phyloP scores from a whole-genome alignment of 2,329 filamentous ascomycete genomes.

The Phoma sp. region DNA sequence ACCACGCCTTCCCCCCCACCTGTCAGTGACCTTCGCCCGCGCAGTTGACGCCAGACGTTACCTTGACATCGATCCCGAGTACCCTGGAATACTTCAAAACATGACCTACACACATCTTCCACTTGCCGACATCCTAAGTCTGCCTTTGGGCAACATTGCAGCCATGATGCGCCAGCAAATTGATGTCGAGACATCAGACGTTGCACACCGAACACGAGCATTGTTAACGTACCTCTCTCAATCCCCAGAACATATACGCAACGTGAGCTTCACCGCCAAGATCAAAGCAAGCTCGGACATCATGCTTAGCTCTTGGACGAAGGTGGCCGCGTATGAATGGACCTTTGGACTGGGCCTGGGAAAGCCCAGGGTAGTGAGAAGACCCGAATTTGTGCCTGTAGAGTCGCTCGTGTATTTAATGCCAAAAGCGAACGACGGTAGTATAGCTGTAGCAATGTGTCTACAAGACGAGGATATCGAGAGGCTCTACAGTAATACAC shows the following conservation, averaged over 20 bases:
- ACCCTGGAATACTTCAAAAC: constrained; percentile 59
- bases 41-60: constrained; percentile 58
- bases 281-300: constrained; percentile 48
- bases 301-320: constrained; percentile 64
- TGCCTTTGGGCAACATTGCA: constrained; percentile 46
- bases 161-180: constrained; percentile 52
- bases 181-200: constrained; percentile 46
- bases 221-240: constrained; percentile 52
- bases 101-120: constrained; percentile 53
- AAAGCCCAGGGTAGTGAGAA: constrained; percentile 55
- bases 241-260: constrained; percentile 45
- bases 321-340: constrained; percentile 54
- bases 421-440: constrained; percentile 47
- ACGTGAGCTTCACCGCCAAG: constrained; percentile 42
- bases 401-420: constrained; percentile 60
- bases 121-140: constrained; percentile 35
- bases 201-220: constrained; percentile 45
- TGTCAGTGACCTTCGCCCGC: constrained; percentile 52
- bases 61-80: constrained; percentile 53
- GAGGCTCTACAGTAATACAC: not conserved
- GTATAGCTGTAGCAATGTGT: constrained; percentile 55
- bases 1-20: constrained; percentile 36
- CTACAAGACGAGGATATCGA: not conserved
- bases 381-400: constrained; percentile 56
- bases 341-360: constrained; percentile 60